Evolutionary conservation across 179 eudicot genomes (phyloP).

Genomic region (Monotropa hypopitys): DNA sequence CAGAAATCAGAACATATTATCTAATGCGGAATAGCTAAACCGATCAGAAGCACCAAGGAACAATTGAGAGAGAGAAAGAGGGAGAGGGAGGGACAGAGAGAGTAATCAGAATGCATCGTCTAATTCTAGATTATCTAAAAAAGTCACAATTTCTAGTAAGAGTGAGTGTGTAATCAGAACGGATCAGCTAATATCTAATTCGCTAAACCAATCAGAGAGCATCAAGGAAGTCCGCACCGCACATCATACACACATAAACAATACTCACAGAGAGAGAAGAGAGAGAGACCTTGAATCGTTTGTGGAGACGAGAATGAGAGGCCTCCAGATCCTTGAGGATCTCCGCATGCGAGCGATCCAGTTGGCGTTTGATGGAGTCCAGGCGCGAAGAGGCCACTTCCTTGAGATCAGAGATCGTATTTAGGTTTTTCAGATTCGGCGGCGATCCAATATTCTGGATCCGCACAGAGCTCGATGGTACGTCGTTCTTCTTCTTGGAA

Average conservation of each 20-base stretch:
- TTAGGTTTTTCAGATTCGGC: constrained; percentile 14
- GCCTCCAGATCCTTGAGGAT: constrained; percentile 59
- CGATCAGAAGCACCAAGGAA: background rate
- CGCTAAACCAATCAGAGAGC: background rate
- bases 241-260: background rate
- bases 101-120: background rate
- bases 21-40: background rate
- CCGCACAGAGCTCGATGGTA: constrained; percentile 13
- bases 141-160: background rate
- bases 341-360: constrained; percentile 55
- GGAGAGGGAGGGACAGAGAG: background rate
- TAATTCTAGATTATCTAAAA: background rate
- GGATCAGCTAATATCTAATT: background rate
- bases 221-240: too few relatives aligned
- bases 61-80: background rate
- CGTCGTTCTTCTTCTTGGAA: constrained; percentile 9
- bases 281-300: constrained; percentile 46
- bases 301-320: constrained; percentile 53
- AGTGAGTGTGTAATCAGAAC: background rate
- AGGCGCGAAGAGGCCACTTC: constrained; percentile 36
- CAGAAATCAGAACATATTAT: background rate
- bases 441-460: constrained; percentile 13
- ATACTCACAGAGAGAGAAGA: background rate
- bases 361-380: constrained; percentile 47
- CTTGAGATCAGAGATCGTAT: constrained; percentile 52